Base-by-base conservation (phyloP, 2,329 filamentous ascomycete species). In the Neospermospora avenae region DNA sequence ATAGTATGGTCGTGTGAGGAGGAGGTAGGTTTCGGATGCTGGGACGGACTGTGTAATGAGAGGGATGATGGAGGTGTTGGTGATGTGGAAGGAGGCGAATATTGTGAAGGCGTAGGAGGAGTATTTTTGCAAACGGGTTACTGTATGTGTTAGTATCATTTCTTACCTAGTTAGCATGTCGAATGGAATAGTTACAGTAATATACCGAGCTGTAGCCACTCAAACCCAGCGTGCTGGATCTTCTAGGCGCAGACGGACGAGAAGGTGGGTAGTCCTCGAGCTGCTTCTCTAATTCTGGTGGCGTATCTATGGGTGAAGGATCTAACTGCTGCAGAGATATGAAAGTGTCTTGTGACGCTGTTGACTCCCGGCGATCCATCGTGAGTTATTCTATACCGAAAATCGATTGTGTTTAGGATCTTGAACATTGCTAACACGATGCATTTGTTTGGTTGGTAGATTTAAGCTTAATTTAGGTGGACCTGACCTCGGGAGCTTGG, bases 1-100 rank as follows among this genome's bases (percentile, higher is more conserved):
- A 78, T 98, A 98, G 74, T 95, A 86, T 52, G 96, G 93, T 63
- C 93, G 86, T 28, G 92, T 93, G 74, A 96, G 90, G 65, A 98
- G 87, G 52, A 98, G 86, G 75, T 92, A 96, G 53, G 86, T 86
- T 72, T 97, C 93, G 62, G 89, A 89, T 55, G 85, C 83, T 8
- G 87, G 78, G 6, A 95, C 84, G 48, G 89, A 91, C 59, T 81
- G 84, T 42, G 89, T 91, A 53, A 87, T 68, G 39, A 95, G 83
- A 0, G 91, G 92, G 65, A 96, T 87, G 45, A 96, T 74, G 7
- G 90, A 90, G 35, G 91, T 93, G 69, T 93, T 96, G 69, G 86
- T 81, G 63, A 95, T 79, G 77, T 96, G 92, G 59, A 95, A 80
- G 31, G 84, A 80, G 35, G 88, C 82, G 77, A 93, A 96, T 66